phyloP scores from a whole-genome alignment of 441 rosid genomes.

The Francoa sonchifolia region DNA sequence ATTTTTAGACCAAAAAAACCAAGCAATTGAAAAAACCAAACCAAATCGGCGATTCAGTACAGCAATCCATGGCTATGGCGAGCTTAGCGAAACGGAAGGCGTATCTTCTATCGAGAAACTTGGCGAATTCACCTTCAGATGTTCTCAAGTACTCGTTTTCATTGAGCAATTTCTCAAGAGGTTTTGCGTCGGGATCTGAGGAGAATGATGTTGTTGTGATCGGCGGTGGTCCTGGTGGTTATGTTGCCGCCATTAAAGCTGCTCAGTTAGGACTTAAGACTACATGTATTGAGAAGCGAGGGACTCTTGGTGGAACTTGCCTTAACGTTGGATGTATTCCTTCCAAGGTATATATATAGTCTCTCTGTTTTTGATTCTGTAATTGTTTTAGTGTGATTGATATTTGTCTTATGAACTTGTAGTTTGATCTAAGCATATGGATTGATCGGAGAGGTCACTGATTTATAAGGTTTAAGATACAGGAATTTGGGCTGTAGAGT shows the following conservation, averaged over 20 bases:
- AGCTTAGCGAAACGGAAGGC: slow-evolving; percentile 64
- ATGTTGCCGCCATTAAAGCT: slow-evolving; percentile 97
- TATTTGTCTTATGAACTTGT: too few relatives aligned
- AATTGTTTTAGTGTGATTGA: neutral
- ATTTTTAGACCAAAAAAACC: slow-evolving; percentile 1
- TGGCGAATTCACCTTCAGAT: slow-evolving; percentile 30
- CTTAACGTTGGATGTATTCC: slow-evolving; percentile 98
- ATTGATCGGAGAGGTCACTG: too few relatives aligned
- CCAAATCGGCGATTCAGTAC: neutral
- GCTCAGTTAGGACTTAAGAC: slow-evolving; percentile 93
- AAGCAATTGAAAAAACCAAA: neutral
- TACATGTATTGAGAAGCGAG: slow-evolving; percentile 92
- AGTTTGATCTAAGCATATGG: too few relatives aligned
- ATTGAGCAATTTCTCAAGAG: slow-evolving; percentile 41
- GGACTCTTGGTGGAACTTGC: slow-evolving; percentile 92
- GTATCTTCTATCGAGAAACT: slow-evolving; percentile 37
- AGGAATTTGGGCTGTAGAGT: too few relatives aligned
- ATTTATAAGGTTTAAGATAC: too few relatives aligned
- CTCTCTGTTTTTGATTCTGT: neutral
- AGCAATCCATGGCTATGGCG: slow-evolving; percentile 62
- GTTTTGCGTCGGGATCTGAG: slow-evolving; percentile 82
- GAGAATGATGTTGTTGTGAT: slow-evolving; percentile 89
- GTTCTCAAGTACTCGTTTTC: slow-evolving; percentile 45
- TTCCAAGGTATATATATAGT: slow-evolving; percentile 49
- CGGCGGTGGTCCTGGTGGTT: slow-evolving; percentile 99